These are phyloP conservation scores for Anacardium occidentale DNA, from an alignment of 345 rosid species.

Conservation along the genomic window DNA sequence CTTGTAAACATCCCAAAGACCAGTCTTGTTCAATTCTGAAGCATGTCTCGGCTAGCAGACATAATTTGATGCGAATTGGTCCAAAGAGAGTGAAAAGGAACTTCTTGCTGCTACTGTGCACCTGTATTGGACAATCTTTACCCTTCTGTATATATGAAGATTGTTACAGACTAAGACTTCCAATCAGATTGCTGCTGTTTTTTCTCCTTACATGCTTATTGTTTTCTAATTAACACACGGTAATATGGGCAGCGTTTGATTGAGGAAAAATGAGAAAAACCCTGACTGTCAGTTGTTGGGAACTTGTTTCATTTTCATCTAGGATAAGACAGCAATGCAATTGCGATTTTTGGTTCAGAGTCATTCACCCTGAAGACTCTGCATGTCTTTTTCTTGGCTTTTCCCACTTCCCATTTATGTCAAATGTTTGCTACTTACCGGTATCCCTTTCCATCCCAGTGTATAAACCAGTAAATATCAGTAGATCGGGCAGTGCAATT, in stretches of 20 bases:
- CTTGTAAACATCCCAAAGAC: constrained; percentile 16
- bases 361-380: background rate
- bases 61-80: background rate
- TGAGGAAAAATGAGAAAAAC: background rate
- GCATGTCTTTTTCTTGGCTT: background rate
- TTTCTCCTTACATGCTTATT: background rate
- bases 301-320: too few species aligned
- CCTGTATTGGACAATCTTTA: background rate
- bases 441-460: too few species aligned
- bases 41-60: background rate
- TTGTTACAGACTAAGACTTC: background rate
- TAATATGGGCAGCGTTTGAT: background rate
- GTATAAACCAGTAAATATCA: too few species aligned
- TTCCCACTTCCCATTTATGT: background rate
- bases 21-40: background rate
- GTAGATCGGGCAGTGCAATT: background rate
- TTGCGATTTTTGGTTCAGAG: background rate
- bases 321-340: background rate
- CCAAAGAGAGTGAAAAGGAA: background rate
- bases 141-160: background rate
- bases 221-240: background rate
- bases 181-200: background rate
- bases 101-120: background rate
- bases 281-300: background rate
- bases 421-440: background rate